Base-by-base conservation (phyloP, 148 eudicot species). In the Vaccinium macrocarpon region DNA sequence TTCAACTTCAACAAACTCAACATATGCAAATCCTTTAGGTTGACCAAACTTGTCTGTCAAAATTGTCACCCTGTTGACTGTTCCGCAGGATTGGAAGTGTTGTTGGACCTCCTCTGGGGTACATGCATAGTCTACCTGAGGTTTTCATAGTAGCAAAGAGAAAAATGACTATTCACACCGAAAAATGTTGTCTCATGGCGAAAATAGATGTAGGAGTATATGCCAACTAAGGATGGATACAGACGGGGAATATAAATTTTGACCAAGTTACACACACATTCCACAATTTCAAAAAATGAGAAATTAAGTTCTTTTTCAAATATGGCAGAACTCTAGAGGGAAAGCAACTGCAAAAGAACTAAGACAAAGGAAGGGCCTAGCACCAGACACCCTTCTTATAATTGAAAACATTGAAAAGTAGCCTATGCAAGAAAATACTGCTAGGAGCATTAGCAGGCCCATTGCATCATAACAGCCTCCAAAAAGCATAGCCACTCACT, bases 61-160 rank as follows among this genome's bases (percentile, higher is more conserved):
- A 66, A 93, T 93, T 49, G 95, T 93, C 25, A 93, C 94, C 68
- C 95, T 86, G 84, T 93, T 93, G 72, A 93, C 95, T 13, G 95
- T 93, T 81, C 95, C 94, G 83, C 94, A 93, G 71, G 95, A 91
- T 83, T 93, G 95, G 77, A 93, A 93, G 81, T 91, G 95, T 81
- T 90, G 94, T 88, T 93, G 95, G 71, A 93, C 95, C 88, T 93
- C 95, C 82, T 93, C 95, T 1, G 95, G 95, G 2, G 95, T 93
- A 79, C 95, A 93, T 71, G 93, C 94, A 88, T 93, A 93, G 86
- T 93, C 95, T 78, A 93, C 95, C 95, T 93, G 87, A 48, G 66
- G 75, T 52, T 79, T 6, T 46, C 49, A 57, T 9, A 2, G 64
- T 51, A 59, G 19, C 18, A 4, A 23, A 78, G 53, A 66, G 23